Percentiles rank a stretch among this genome's conserved stretches.
These are phyloP conservation scores for Marasmius oreades DNA, from an alignment of 1,284 basidiomycete species.

Conservation along the genomic window DNA sequence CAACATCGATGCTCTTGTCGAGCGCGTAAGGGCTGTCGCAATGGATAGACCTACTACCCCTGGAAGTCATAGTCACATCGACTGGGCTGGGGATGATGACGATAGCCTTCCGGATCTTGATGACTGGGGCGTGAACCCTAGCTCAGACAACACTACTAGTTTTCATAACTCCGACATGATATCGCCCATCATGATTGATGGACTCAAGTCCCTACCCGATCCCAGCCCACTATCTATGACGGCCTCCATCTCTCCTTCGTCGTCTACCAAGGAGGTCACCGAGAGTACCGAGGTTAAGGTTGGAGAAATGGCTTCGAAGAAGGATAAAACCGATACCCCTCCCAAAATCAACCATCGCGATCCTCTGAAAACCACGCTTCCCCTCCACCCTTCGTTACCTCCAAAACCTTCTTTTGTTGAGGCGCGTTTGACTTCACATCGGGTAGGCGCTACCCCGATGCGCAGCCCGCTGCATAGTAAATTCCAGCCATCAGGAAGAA, in stretches of 20 bases:
- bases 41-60: constrained; percentile 69
- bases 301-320: not conserved
- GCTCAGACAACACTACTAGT: constrained; percentile 13
- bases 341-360: constrained; percentile 1
- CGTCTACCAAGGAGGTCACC: constrained; percentile 2
- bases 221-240: constrained; percentile 19
- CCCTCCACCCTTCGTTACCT: constrained; percentile 47
- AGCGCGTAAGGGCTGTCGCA: constrained; percentile 65
- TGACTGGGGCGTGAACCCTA: constrained; percentile 70
- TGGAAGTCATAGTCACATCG: constrained; percentile 67
- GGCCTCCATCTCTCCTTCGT: not conserved
- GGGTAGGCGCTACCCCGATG: not conserved
- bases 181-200: constrained; percentile 66
- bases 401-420: constrained; percentile 34
- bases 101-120: constrained; percentile 77
- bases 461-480: not conserved
- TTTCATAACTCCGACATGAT: constrained; percentile 38
- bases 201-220: constrained; percentile 62
- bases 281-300: not conserved
- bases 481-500: not conserved
- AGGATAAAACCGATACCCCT: not conserved
- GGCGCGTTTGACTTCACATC: not conserved
- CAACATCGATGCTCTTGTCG: constrained; percentile 67
- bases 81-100: constrained; percentile 83
- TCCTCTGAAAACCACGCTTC: constrained; percentile 16